A percentile compares a stretch with the other conserved stretches of the same genome.
These are phyloP conservation scores for Exophiala sp. DNA, from an alignment of 2,329 filamentous ascomycete species.

Conservation along the genomic window DNA sequence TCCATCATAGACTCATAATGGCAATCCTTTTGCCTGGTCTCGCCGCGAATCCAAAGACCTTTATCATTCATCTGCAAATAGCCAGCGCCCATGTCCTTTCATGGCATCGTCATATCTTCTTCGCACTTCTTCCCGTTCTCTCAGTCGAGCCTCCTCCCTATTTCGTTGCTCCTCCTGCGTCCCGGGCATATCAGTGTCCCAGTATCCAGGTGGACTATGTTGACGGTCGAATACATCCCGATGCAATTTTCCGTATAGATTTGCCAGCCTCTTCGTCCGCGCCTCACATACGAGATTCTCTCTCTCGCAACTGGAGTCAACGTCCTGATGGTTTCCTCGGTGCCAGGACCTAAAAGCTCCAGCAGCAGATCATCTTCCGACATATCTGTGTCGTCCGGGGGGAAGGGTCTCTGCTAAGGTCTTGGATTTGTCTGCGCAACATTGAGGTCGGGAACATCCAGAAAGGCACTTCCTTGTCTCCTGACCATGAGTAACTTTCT, in stretches of 20 bases:
- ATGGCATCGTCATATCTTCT: constrained; percentile 77
- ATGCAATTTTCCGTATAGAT: constrained; percentile 66
- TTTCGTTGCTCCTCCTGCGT: constrained; percentile 73
- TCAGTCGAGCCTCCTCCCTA: constrained; percentile 56
- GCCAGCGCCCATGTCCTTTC: constrained; percentile 39
- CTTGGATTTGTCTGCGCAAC: constrained; percentile 68
- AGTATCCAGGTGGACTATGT: constrained; percentile 77
- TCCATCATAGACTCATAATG: too few relatives aligned
- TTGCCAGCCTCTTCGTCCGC: constrained; percentile 64
- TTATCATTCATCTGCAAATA: constrained; percentile 27
- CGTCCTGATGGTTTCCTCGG: constrained; percentile 50
- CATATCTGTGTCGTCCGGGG: constrained; percentile 17
- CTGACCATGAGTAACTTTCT: constrained; percentile 66
- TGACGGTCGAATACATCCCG: constrained; percentile 65
- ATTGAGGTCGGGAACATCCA: constrained; percentile 68
- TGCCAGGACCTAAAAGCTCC: constrained; percentile 26
- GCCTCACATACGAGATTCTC: constrained; percentile 67
- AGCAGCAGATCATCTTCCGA: constrained; percentile 36
- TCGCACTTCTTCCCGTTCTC: constrained; percentile 60
- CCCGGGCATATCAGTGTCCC: constrained; percentile 80
- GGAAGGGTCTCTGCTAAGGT: constrained; percentile 51
- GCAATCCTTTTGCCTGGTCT: too few relatives aligned
- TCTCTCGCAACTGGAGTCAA: constrained; percentile 44
- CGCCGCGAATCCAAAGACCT: too few relatives aligned
- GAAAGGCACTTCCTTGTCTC: constrained; percentile 63